Evolutionary conservation across 129 eudicot genomes (phyloP).

Genomic region (carrot (Daucus carota)): DNA sequence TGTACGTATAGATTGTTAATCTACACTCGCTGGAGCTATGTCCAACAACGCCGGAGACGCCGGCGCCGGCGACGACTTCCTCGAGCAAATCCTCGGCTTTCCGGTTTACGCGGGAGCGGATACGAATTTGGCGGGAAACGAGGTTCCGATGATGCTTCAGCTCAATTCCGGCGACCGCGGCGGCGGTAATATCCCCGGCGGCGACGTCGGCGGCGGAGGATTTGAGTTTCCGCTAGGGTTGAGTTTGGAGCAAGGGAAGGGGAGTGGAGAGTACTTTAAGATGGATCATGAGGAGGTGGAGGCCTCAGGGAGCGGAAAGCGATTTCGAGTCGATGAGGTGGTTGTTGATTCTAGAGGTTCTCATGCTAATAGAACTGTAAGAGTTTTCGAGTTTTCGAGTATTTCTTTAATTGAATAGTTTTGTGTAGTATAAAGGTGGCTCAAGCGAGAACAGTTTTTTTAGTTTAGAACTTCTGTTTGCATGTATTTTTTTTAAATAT

Average conservation of each 20-base stretch:
- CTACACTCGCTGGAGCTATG: constrained; percentile 27
- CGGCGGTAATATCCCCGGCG: constrained; percentile 35
- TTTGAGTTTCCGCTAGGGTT: constrained; percentile 75
- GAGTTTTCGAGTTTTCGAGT: background rate
- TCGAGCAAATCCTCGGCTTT: constrained; percentile 79
- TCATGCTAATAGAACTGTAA: constrained; percentile 37
- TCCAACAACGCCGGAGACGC: constrained; percentile 75
- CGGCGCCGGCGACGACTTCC: constrained; percentile 72
- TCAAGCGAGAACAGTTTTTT: background rate
- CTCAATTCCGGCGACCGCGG: constrained; percentile 56
- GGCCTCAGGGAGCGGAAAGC: constrained; percentile 46
- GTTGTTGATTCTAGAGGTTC: constrained; percentile 66
- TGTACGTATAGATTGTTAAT: background rate
- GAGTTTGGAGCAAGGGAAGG: constrained; percentile 85
- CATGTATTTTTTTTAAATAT: background rate
- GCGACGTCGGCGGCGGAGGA: constrained; percentile 46
- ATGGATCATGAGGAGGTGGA: constrained; percentile 41
- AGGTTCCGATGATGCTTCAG: constrained; percentile 74
- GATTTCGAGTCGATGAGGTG: constrained; percentile 59
- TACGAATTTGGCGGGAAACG: constrained; percentile 57
- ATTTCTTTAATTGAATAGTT: background rate
- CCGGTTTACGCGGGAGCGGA: constrained; percentile 46
- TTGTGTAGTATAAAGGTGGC: background rate
- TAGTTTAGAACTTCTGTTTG: background rate
- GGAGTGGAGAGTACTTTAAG: constrained; percentile 49